These are phyloP conservation scores for Psilocybe cyanescens DNA, from an alignment of 768 basidiomycete species.

Conservation along the genomic window DNA sequence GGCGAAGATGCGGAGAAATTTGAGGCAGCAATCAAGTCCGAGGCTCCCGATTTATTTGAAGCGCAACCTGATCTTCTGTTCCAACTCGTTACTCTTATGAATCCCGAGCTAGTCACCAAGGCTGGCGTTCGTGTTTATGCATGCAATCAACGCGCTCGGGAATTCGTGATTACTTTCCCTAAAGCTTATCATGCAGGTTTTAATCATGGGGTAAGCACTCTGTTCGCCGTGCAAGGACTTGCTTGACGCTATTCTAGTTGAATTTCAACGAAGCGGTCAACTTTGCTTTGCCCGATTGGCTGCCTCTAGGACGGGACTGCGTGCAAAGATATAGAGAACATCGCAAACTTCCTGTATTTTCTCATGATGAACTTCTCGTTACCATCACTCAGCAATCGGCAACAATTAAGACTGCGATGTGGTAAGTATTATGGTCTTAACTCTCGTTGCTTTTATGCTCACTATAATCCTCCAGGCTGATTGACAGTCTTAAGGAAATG, in stretches of 20 bases:
- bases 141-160: constrained; percentile 95
- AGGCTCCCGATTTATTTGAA: constrained; percentile 98
- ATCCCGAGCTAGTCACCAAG: constrained; percentile 82
- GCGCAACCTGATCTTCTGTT: constrained; percentile 97
- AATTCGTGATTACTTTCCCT: constrained; percentile 97
- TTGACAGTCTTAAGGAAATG: constrained; percentile 87
- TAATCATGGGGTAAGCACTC: constrained; percentile 88
- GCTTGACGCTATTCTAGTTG: constrained; percentile 54
- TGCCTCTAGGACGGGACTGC: constrained; percentile 84
- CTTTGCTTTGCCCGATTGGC: constrained; percentile 96
- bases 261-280: constrained; percentile 99
- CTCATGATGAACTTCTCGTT: constrained; percentile 94
- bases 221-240: constrained; percentile 10
- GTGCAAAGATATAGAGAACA: constrained; percentile 90
- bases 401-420: constrained; percentile 90
- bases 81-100: constrained; percentile 98
- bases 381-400: constrained; percentile 97
- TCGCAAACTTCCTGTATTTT: constrained; percentile 94
- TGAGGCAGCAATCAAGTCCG: constrained; percentile 91
- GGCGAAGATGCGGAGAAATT: constrained; percentile 96
- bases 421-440: constrained; percentile 54
- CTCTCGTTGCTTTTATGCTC: not conserved
- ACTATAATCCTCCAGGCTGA: constrained; percentile 59
- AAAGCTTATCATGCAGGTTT: constrained; percentile 98
- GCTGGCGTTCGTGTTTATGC: constrained; percentile 92